These are phyloP conservation scores for Didymella pomorum DNA, from an alignment of 2,329 filamentous ascomycete species.

Conservation along the genomic window DNA sequence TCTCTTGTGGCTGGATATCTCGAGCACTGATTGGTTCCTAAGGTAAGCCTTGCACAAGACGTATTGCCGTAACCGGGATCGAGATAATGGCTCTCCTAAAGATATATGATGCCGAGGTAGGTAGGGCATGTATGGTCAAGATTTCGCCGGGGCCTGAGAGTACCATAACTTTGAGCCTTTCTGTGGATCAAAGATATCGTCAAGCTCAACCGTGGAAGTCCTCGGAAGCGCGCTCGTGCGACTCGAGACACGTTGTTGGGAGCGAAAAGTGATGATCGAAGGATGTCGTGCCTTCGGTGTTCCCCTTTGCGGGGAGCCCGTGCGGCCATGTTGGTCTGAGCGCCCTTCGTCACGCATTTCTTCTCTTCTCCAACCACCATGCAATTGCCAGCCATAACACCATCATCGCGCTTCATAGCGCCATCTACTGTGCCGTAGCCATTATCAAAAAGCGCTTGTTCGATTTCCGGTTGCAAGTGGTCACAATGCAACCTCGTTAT, in stretches of 20 bases:
- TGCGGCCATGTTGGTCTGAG: slow-evolving; percentile 11
- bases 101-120: background rate
- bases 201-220: background rate
- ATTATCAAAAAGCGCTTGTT: slow-evolving; percentile 14
- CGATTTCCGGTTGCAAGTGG: slow-evolving; percentile 22
- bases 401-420: background rate
- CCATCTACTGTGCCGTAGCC: slow-evolving; percentile 12
- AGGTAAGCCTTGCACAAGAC: background rate
- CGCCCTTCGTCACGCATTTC: background rate
- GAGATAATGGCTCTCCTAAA: background rate
- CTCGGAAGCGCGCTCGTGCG: background rate
- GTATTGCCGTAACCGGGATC: background rate
- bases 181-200: too few species aligned
- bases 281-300: background rate
- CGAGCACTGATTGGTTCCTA: background rate
- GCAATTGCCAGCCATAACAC: slow-evolving; percentile 1
- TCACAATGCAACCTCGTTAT: slow-evolving; percentile 28
- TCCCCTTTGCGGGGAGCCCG: slow-evolving; percentile 2
- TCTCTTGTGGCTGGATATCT: background rate
- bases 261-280: background rate
- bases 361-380: background rate
- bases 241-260: background rate
- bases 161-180: too few species aligned
- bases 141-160: background rate
- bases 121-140: background rate